These are phyloP conservation scores for Escallonia rubra DNA, from an alignment of 129 eudicot species.

Conservation along the genomic window DNA sequence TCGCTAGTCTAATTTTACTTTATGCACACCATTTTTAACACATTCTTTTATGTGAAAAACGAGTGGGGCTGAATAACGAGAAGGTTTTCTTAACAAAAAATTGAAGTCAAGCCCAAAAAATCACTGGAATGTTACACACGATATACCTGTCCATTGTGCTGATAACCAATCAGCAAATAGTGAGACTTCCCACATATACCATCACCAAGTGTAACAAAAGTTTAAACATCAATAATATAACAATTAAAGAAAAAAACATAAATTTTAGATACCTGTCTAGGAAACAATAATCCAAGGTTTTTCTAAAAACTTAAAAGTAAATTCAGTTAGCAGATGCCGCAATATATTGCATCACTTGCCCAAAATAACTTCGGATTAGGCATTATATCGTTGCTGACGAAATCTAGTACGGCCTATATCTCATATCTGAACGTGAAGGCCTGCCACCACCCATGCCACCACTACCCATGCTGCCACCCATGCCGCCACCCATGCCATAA, in stretches of 20 bases:
- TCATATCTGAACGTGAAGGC: conserved; percentile 64
- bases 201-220: neutral
- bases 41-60: too few species aligned
- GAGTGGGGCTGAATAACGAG: too few species aligned
- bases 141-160: too few species aligned
- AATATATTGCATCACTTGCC: neutral
- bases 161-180: too few species aligned
- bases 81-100: too few species aligned
- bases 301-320: neutral
- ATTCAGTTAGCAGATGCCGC: neutral
- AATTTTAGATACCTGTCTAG: neutral
- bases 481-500: conserved; percentile 55
- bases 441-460: conserved; percentile 47
- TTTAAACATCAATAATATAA: neutral
- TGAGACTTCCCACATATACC: neutral
- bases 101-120: too few species aligned
- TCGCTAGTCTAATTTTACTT: too few species aligned
- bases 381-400: neutral
- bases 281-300: neutral
- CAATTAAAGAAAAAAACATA: neutral
- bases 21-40: too few species aligned
- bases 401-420: conserved; percentile 83
- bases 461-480: conserved; percentile 4
- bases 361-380: neutral
- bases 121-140: too few species aligned